Evolutionary conservation across 1,284 basidiomycete genomes (phyloP).

Genomic region (Puccinia polysora): DNA sequence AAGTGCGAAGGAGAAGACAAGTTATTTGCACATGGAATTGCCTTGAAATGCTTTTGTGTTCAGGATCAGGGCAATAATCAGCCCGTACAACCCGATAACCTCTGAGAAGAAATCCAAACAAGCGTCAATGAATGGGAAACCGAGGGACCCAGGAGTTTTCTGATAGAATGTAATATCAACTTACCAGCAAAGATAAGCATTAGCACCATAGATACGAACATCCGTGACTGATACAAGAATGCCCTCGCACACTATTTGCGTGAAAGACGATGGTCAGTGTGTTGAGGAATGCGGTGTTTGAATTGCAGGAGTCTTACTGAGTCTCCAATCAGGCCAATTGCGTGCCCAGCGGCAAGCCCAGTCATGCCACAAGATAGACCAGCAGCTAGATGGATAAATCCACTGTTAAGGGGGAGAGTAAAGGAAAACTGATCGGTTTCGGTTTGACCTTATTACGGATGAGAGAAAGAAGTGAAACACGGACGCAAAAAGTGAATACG

Average conservation of each 20-base stretch:
- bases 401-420: slow-evolving; percentile 48
- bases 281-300: slow-evolving; percentile 49
- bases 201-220: slow-evolving; percentile 44
- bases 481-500: slow-evolving; percentile 44
- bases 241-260: slow-evolving; percentile 39
- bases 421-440: slow-evolving; percentile 49
- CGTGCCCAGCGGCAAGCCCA: slow-evolving; percentile 53
- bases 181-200: slow-evolving; percentile 45
- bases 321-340: slow-evolving; percentile 54
- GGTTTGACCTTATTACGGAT: slow-evolving; percentile 44
- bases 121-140: background rate
- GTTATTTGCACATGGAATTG: slow-evolving; percentile 37
- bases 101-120: slow-evolving; percentile 51
- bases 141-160: slow-evolving; percentile 47
- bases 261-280: slow-evolving; percentile 3
- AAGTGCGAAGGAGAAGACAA: too few relatives aligned
- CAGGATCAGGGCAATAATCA: slow-evolving; percentile 59
- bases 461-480: slow-evolving; percentile 16
- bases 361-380: slow-evolving; percentile 54
- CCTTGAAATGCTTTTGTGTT: slow-evolving; percentile 53
- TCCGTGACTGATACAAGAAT: slow-evolving; percentile 41
- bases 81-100: slow-evolving; percentile 58
- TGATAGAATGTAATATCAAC: slow-evolving; percentile 39
- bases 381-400: slow-evolving; percentile 54
- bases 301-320: slow-evolving; percentile 53